phyloP scores from a whole-genome alignment of 305 asterid genomes.

The Petunia hybrid region DNA sequence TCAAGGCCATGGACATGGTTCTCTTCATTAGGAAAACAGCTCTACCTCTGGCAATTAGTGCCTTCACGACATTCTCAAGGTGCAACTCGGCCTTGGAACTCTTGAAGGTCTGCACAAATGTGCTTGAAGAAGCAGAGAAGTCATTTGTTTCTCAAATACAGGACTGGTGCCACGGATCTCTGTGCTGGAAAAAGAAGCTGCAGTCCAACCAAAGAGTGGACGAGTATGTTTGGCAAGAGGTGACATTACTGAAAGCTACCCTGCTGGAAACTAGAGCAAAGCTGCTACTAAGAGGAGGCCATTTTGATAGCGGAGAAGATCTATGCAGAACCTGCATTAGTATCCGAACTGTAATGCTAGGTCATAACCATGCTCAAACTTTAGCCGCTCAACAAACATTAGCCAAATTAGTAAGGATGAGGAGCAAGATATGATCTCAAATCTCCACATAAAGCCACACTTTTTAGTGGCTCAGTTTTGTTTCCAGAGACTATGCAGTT shows the following conservation, averaged over 20 bases:
- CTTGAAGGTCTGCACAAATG: constrained; percentile 78
- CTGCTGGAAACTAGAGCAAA: constrained; percentile 76
- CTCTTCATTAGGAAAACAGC: constrained; percentile 71
- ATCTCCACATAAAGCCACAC: background rate
- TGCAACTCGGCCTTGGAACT: constrained; percentile 91
- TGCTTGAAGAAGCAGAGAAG: constrained; percentile 91
- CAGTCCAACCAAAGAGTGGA: constrained; percentile 73
- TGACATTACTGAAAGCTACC: constrained; percentile 79
- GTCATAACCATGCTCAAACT: constrained; percentile 82
- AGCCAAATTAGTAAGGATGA: constrained; percentile 90
- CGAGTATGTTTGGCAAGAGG: constrained; percentile 88
- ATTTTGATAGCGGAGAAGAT: constrained; percentile 81
- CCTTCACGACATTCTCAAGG: constrained; percentile 76
- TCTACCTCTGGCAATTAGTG: constrained; percentile 71
- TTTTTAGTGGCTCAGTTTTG: constrained; percentile 39
- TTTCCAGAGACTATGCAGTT: background rate
- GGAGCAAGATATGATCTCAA: constrained; percentile 70
- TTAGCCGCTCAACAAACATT: constrained; percentile 90
- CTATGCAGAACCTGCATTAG: constrained; percentile 83
- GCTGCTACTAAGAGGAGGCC: constrained; percentile 81
- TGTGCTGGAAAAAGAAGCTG: constrained; percentile 85
- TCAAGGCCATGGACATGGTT: constrained; percentile 81
- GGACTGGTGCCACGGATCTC: constrained; percentile 79
- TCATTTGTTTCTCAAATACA: constrained; percentile 80
- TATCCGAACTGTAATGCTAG: constrained; percentile 93